Evolutionary conservation across 2,329 filamentous ascomycete species (phyloP).

Genomic region (Fusarium sp.): DNA sequence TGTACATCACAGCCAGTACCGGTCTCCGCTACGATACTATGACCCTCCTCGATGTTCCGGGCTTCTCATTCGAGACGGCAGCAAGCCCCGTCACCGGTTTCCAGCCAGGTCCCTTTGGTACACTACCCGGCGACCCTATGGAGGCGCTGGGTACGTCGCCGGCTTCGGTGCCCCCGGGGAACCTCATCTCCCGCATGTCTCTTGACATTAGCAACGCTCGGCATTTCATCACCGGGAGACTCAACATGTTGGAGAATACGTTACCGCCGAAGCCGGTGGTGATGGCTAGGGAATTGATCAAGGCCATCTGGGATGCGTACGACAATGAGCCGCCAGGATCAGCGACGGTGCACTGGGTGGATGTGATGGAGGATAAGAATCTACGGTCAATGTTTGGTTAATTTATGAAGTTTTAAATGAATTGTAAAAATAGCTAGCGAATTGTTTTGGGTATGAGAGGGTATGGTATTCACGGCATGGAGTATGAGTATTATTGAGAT

Average conservation of each 20-base stretch:
- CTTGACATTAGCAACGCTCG: constrained; percentile 55
- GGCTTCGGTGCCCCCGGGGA: constrained; percentile 2
- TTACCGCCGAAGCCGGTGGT: constrained; percentile 56
- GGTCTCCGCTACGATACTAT: constrained; percentile 46
- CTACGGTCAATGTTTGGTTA: constrained; percentile 51
- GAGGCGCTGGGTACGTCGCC: constrained; percentile 25
- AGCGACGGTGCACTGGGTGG: constrained; percentile 55
- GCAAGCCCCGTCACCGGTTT: constrained; percentile 10
- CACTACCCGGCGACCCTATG: not conserved
- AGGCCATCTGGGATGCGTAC: constrained; percentile 56
- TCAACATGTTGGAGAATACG: constrained; percentile 53
- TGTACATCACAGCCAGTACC: constrained; percentile 53
- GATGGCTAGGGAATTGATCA: constrained; percentile 56
- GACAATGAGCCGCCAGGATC: constrained; percentile 51
- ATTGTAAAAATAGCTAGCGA: not conserved
- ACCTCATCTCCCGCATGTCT: constrained; percentile 42
- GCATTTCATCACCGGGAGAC: constrained; percentile 53
- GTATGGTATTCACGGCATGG: not conserved
- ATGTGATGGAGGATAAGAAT: constrained; percentile 55
- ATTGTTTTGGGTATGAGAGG: not conserved
- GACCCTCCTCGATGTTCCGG: constrained; percentile 30
- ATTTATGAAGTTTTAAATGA: not conserved
- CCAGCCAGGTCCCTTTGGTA: constrained; percentile 11
- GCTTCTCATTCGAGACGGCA: constrained; percentile 19
- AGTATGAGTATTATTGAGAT: not conserved